A percentile compares a stretch with the other conserved stretches of the same genome.
Conservation (phyloP, 257 asterid genomes). For the Plantago elongata region DNA sequence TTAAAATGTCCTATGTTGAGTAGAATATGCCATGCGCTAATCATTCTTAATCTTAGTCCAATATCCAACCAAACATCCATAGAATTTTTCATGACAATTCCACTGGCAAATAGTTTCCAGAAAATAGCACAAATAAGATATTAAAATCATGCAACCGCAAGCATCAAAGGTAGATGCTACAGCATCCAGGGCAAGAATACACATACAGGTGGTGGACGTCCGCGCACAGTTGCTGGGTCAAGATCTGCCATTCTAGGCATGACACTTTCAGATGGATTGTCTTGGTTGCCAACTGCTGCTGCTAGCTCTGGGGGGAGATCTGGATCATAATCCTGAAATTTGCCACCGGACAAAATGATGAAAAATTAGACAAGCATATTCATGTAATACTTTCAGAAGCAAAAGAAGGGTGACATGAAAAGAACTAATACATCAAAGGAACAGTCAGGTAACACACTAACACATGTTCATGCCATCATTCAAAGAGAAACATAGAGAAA, state of each 20-base stretch:
- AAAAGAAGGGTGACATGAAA: background rate
- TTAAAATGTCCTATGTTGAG: too few relatives aligned
- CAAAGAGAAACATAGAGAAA: conserved; percentile 16
- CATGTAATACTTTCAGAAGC: background rate
- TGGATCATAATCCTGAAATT: conserved; percentile 81
- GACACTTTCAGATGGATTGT: conserved; percentile 47
- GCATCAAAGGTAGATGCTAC: background rate
- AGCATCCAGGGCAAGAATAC: background rate
- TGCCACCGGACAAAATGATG: conserved; percentile 20
- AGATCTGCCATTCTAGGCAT: conserved; percentile 51
- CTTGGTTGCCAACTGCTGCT: conserved; percentile 79
- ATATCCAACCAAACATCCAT: background rate
- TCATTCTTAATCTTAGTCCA: background rate
- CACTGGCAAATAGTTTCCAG: background rate
- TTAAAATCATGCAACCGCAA: conserved; percentile 6
- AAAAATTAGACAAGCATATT: conserved; percentile 4
- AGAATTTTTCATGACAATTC: background rate
- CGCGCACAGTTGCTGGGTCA: conserved; percentile 44
- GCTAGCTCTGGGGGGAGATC: conserved; percentile 99
- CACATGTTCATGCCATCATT: conserved; percentile 1
- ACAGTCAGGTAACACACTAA: conserved; percentile 2
- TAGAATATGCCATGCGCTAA: too few relatives aligned
- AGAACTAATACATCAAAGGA: conserved; percentile 2
- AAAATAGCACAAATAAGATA: background rate
- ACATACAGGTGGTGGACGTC: conserved; percentile 61